phyloP scores from a whole-genome alignment of 2,329 filamentous ascomycete genomes.

The Didymella exigua region DNA sequence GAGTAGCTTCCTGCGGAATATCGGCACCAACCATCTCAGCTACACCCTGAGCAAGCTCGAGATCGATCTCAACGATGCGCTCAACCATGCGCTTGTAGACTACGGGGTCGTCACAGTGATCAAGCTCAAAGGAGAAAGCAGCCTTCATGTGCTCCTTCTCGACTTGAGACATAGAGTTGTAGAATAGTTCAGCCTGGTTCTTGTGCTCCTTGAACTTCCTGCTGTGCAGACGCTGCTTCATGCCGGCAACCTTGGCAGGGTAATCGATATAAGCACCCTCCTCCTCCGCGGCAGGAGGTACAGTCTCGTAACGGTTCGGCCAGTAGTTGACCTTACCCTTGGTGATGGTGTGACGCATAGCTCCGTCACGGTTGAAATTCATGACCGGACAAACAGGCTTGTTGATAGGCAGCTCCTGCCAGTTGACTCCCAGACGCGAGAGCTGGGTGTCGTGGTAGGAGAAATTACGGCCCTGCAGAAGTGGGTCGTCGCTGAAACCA shows the following conservation, averaged over 20 bases:
- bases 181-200: constrained; percentile 81
- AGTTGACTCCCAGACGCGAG: constrained; percentile 73
- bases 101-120: constrained; percentile 79
- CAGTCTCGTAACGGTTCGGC: constrained; percentile 71
- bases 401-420: constrained; percentile 79
- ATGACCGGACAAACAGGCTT: constrained; percentile 74
- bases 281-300: constrained; percentile 64
- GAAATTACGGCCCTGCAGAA: constrained; percentile 75
- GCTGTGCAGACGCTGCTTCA: constrained; percentile 71
- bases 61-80: constrained; percentile 74
- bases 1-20: constrained; percentile 59
- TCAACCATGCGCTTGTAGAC: constrained; percentile 74
- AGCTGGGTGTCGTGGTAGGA: constrained; percentile 72
- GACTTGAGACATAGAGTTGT: constrained; percentile 71
- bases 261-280: constrained; percentile 75
- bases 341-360: constrained; percentile 73
- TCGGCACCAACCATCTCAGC: constrained; percentile 72
- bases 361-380: constrained; percentile 78
- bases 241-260: constrained; percentile 67
- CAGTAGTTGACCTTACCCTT: constrained; percentile 79
- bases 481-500: constrained; percentile 76
- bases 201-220: constrained; percentile 79
- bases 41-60: constrained; percentile 70
- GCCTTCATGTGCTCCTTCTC: constrained; percentile 69
- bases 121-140: constrained; percentile 72